These are phyloP conservation scores for Lentinula sp. DNA, from an alignment of 768 basidiomycete species.

Conservation along the genomic window DNA sequence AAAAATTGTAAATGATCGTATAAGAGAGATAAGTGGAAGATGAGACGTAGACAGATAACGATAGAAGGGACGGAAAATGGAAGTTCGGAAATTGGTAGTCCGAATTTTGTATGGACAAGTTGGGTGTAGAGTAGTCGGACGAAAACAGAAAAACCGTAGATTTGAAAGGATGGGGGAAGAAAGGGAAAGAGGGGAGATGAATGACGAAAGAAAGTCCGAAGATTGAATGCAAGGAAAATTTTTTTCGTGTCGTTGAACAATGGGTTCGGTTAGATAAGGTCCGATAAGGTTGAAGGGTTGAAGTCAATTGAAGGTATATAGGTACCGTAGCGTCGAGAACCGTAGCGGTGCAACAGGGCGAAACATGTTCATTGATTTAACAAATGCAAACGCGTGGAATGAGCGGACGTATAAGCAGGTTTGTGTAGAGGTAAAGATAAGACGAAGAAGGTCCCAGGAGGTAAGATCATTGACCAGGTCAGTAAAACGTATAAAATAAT, in stretches of 20 bases:
- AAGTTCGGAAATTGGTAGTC: not conserved
- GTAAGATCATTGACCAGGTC: not conserved
- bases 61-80: not conserved
- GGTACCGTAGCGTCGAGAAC: not conserved
- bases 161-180: not conserved
- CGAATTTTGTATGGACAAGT: no score
- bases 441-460: not conserved
- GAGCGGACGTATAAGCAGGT: not conserved
- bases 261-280: not conserved
- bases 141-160: no score
- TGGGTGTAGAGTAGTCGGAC: no score
- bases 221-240: not conserved
- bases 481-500: not conserved
- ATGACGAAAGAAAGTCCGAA: not conserved
- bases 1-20: not conserved
- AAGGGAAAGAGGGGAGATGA: not conserved
- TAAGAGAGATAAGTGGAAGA: not conserved
- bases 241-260: not conserved
- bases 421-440: not conserved
- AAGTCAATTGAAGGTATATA: not conserved
- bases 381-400: not conserved
- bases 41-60: no score
- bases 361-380: not conserved
- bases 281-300: not conserved
- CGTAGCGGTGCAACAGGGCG: not conserved